Conservation (phyloP, 1,139 yeast species). For the Geotrichum reessii region DNA sequence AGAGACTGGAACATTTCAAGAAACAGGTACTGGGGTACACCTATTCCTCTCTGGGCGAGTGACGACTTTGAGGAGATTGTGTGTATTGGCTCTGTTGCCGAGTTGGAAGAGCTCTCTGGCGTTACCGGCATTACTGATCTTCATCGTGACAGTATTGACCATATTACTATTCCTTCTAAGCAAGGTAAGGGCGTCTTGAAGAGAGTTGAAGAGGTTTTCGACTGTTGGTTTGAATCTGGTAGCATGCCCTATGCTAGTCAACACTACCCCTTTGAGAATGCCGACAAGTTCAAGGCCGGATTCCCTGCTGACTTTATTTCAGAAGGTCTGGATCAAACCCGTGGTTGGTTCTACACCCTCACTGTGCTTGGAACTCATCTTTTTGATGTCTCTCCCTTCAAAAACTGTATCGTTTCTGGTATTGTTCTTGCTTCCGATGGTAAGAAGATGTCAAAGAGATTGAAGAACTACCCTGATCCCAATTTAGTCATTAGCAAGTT, state of each 20-base stretch:
- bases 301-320: conserved; percentile 98
- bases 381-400: conserved; percentile 86
- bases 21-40: conserved; percentile 99
- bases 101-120: conserved; percentile 80
- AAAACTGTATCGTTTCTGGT: conserved; percentile 94
- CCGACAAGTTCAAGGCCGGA: conserved; percentile 58
- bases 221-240: conserved; percentile 99
- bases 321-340: conserved; percentile 98
- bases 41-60: conserved; percentile 95
- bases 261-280: conserved; percentile 91
- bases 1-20: conserved; percentile 98
- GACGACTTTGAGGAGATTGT: conserved; percentile 90
- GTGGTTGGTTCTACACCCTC: conserved; percentile 99
- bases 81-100: conserved; percentile 86
- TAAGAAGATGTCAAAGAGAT: conserved; percentile 97
- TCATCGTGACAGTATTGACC: conserved; percentile 90
- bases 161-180: conserved; percentile 89
- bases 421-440: conserved; percentile 97
- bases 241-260: conserved; percentile 97
- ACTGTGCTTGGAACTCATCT: conserved; percentile 93
- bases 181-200: conserved; percentile 79
- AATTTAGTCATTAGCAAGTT: conserved; percentile 69
- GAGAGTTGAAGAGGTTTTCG: conserved; percentile 96
- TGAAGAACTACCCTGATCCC: conserved; percentile 98
- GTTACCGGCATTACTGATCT: conserved; percentile 73